These are phyloP conservation scores for Chalaropsis thielavioides DNA, from an alignment of 2,329 filamentous ascomycete species.

Conservation along the genomic window DNA sequence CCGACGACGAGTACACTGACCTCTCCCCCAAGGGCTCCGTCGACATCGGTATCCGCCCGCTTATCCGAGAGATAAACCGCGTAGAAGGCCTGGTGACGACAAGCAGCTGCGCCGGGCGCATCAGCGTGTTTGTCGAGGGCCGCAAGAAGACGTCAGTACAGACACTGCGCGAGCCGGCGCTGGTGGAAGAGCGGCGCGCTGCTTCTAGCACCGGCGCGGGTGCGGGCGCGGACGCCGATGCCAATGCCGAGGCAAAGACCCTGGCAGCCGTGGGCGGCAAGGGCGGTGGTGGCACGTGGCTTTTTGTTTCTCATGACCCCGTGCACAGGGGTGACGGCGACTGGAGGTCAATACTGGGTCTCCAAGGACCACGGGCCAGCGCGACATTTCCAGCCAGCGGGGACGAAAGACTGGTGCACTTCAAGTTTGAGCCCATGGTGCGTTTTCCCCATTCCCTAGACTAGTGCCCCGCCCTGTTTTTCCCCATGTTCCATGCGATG, in stretches of 20 bases:
- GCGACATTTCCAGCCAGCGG: constrained; percentile 19
- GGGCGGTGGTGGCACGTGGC: constrained; percentile 68
- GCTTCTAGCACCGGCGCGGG: too few relatives aligned
- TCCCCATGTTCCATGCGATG: too few relatives aligned
- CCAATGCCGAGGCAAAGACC: constrained; percentile 20
- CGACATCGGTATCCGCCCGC: constrained; percentile 59
- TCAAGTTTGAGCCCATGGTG: constrained; percentile 95
- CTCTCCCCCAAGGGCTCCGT: constrained; percentile 79
- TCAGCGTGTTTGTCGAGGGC: constrained; percentile 81
- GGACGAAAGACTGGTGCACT: constrained; percentile 48
- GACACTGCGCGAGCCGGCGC: too few relatives aligned
- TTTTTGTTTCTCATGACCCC: constrained; percentile 76
- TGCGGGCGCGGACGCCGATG: too few relatives aligned
- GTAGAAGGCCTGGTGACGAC: constrained; percentile 71
- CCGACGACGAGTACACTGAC: constrained; percentile 61
- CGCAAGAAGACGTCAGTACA: constrained; percentile 28
- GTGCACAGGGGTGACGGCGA: constrained; percentile 28
- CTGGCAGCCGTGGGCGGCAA: constrained; percentile 63
- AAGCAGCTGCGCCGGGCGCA: constrained; percentile 78
- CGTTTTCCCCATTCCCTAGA: constrained; percentile 23
- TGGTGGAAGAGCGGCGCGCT: too few relatives aligned
- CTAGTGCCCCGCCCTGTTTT: background rate
- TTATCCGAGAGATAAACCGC: constrained; percentile 67
- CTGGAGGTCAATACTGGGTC: constrained; percentile 27
- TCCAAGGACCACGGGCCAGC: constrained; percentile 24